Conservation (phyloP, 2,329 filamentous ascomycete genomes). For the Alternaria angustiovoidea region DNA sequence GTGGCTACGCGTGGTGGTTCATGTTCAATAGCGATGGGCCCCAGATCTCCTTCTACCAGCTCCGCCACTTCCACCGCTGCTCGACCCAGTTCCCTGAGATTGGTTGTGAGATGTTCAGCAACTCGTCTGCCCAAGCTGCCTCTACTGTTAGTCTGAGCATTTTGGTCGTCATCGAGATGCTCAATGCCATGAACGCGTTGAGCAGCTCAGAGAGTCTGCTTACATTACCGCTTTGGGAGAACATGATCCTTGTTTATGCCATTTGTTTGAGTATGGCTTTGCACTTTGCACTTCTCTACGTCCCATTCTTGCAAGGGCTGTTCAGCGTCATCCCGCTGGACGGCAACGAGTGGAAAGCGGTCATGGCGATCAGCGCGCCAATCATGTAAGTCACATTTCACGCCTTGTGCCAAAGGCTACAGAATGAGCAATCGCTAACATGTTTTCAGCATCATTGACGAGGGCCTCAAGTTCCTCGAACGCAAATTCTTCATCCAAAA, state of each 20-base stretch:
- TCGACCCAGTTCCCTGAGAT: constrained; percentile 84
- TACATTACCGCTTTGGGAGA: constrained; percentile 95
- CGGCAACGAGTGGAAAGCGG: constrained; percentile 89
- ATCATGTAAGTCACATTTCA: constrained; percentile 77
- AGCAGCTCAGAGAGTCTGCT: constrained; percentile 94
- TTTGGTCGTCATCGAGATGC: constrained; percentile 98
- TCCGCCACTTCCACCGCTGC: constrained; percentile 94
- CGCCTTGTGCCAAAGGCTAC: not conserved
- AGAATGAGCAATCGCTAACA: constrained; percentile 23
- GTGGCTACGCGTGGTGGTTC: constrained; percentile 99
- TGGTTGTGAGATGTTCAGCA: constrained; percentile 89
- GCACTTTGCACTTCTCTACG: constrained; percentile 93
- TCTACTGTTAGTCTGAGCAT: constrained; percentile 91
- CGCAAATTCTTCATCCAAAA: constrained; percentile 48
- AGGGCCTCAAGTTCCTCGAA: constrained; percentile 81
- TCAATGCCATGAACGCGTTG: constrained; percentile 98
- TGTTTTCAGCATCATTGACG: constrained; percentile 74
- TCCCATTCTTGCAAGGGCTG: constrained; percentile 83
- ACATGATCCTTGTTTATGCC: constrained; percentile 97
- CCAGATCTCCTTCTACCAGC: constrained; percentile 88
- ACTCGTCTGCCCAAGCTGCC: constrained; percentile 85
- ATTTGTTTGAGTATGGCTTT: constrained; percentile 92
- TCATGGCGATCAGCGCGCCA: constrained; percentile 84
- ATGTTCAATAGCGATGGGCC: constrained; percentile 93
- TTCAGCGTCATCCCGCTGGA: constrained; percentile 93